Evolutionary conservation across 805 yeast species (phyloP), one percentile per base, ranked within the genome.

Genomic region (Pichia heedii): DNA sequence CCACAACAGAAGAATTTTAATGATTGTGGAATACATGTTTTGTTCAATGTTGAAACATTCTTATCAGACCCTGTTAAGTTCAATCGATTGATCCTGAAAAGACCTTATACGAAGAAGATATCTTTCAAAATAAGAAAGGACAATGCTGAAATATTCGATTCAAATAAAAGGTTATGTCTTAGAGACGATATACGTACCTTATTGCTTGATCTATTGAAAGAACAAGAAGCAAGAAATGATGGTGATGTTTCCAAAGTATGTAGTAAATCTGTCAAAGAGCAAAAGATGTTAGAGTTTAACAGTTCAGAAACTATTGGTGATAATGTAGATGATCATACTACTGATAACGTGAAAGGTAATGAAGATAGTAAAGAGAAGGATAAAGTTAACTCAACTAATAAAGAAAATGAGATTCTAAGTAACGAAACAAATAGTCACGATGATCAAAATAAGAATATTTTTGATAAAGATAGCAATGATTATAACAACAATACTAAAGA

Each of bases 1-100:
- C 96, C 97, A 1, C 77, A 72, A 46, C 98, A 93, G 56, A 78
- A 79, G 26, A 93, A 93, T 58, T 79, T 81, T 63, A 85, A 88
- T 57, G 98, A 93, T 59, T 93, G 98, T 66, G 98, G 98, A 1
- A 77, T 93, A 19, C 96, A 85, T 63, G 84, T 90, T 2, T 81
- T 93, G 15, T 81, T 81, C 52, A 88, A 84, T 53, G 71, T 81
- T 12, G 66, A 69, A 44, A 76, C 72, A 49, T 79, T 85, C 61
- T 66, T 81, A 37, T 63, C 65, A 21, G 61, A 74, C 33, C 75
- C 78, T 0, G 52, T 52, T 0, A 66, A 58, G 21, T 79, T 85
- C 41, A 40, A 43, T 18, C 40, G 42, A 11, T 46, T 47, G 19
- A 49, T 60, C 19, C 45, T 57, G 12, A 54, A 50, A 43, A 44